Percentiles rank a stretch among this genome's conserved stretches.
phyloP scores from a whole-genome alignment of 2,329 filamentous ascomycete species.

The Aureobasidium melanogenum region DNA sequence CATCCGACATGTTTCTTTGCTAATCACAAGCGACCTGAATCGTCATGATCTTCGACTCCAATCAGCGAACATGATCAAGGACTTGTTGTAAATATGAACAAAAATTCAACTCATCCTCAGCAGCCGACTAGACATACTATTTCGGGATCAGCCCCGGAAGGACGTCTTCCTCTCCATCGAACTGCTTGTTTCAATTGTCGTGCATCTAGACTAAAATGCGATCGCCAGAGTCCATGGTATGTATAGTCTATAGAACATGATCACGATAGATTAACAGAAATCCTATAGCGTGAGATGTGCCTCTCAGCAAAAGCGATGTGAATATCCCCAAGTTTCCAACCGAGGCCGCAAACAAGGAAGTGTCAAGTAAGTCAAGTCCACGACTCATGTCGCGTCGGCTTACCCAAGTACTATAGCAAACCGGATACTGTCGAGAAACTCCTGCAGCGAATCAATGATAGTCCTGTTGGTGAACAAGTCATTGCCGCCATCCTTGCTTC shows the following conservation, averaged over 20 bases:
- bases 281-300: neutral
- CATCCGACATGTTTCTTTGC: neutral
- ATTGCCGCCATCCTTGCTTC: neutral
- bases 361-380: neutral
- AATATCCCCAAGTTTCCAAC: neutral
- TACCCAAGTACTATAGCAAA: neutral
- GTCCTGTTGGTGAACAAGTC: neutral
- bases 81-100: neutral
- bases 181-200: neutral
- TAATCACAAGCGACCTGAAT: neutral
- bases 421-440: neutral
- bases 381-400: neutral
- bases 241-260: neutral
- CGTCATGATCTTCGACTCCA: neutral
- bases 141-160: neutral
- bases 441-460: neutral
- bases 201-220: neutral
- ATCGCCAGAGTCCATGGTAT: neutral
- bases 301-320: neutral
- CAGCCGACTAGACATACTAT: neutral
- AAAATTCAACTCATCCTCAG: neutral
- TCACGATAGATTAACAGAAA: neutral
- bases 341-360: slow-evolving; percentile 1
- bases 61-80: neutral
- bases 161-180: neutral